These are phyloP conservation scores for Mortierella sp. DNA, from an alignment of 371 early-diverging fungal genomes.

Conservation along the genomic window DNA sequence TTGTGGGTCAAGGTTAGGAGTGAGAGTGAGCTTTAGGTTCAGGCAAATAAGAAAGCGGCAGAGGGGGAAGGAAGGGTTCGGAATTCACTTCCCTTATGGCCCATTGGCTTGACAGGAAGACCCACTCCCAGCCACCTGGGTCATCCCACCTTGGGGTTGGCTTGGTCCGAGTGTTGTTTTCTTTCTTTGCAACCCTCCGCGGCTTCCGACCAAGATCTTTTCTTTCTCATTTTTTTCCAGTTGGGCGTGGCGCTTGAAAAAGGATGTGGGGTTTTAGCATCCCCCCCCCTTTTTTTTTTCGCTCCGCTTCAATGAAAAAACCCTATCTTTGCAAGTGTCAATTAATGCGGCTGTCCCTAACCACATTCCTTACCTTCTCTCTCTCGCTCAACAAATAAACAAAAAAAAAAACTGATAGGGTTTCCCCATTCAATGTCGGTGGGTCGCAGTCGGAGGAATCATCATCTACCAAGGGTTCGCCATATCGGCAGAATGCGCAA, in stretches of 20 bases:
- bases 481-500: constrained; percentile 55
- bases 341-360: not conserved
- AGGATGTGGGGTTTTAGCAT: not conserved
- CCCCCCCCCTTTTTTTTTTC: not conserved
- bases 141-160: no score
- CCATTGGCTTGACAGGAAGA: not conserved
- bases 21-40: not conserved
- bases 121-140: not conserved
- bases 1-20: constrained; percentile 3
- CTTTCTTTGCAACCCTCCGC: not conserved
- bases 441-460: constrained; percentile 48
- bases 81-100: not conserved
- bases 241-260: not conserved
- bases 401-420: constrained; percentile 24
- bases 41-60: not conserved
- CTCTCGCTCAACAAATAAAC: not conserved
- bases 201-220: not conserved
- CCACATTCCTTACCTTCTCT: not conserved
- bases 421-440: constrained; percentile 44
- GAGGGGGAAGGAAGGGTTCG: not conserved
- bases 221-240: not conserved
- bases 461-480: constrained; percentile 53
- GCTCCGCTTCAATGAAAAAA: no score
- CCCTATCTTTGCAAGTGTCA: no score
- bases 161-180: not conserved